Evolutionary conservation across 768 basidiomycete species (phyloP).

Genomic region (Podaxis rugospora): DNA sequence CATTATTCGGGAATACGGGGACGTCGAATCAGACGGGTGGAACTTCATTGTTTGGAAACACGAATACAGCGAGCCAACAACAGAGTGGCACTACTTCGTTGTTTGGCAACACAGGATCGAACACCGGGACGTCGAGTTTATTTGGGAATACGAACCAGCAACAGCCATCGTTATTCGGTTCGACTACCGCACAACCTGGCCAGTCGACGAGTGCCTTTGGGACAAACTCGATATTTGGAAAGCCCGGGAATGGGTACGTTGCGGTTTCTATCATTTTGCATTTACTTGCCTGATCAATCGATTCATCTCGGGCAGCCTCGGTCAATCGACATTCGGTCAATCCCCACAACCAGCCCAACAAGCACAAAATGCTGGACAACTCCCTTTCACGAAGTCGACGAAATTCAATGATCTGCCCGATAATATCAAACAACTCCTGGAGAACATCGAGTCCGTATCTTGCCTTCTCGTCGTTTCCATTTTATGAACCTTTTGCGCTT

Average conservation of each 20-base stretch:
- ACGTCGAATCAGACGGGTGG: conserved; percentile 19
- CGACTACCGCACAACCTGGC: conserved; percentile 14
- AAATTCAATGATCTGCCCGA: conserved; percentile 86
- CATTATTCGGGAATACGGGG: conserved; percentile 8
- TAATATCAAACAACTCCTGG: conserved; percentile 56
- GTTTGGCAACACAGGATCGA: conserved; percentile 19
- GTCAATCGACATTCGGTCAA: background rate
- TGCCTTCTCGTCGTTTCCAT: background rate
- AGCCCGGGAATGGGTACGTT: background rate
- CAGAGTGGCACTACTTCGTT: conserved; percentile 16
- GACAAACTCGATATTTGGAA: conserved; percentile 16
- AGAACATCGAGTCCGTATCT: conserved; percentile 61
- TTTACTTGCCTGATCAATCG: background rate
- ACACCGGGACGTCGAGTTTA: conserved; percentile 8
- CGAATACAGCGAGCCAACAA: background rate
- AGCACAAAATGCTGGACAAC: conserved; percentile 20
- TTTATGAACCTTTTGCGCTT: conserved; percentile 11
- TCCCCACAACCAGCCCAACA: conserved; percentile 16
- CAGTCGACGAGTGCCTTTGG: conserved; percentile 13
- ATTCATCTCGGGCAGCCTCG: background rate
- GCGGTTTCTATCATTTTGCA: background rate
- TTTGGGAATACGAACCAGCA: conserved; percentile 8
- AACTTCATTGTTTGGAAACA: conserved; percentile 9
- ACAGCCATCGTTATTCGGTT: conserved; percentile 28
- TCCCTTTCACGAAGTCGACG: conserved; percentile 49